phyloP scores from a whole-genome alignment of 768 basidiomycete species.

The Trametes elegans region DNA sequence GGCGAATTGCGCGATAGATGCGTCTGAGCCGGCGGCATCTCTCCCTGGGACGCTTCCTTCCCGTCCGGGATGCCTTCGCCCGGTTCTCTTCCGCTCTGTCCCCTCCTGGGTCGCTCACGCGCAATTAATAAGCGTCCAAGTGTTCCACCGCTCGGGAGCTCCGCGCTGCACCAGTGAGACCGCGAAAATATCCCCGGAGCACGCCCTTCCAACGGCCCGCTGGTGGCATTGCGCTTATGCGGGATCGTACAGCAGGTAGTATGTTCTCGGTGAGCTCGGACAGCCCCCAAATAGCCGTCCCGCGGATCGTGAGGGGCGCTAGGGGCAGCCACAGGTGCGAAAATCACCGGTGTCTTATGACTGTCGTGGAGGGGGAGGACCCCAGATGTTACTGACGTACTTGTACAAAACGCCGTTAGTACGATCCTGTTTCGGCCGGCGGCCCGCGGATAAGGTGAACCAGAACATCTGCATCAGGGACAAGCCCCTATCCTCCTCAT shows the following conservation, averaged over 20 bases:
- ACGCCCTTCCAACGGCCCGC: too few species aligned
- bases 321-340: background rate
- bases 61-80: conserved; percentile 4
- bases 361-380: too few species aligned
- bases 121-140: background rate
- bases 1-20: conserved; percentile 2
- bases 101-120: background rate
- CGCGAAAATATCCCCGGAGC: background rate
- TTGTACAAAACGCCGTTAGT: background rate
- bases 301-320: background rate
- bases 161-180: too few species aligned
- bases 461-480: too few species aligned
- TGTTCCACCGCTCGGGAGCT: too few species aligned
- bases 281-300: background rate
- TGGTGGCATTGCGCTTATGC: too few species aligned
- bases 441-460: too few species aligned
- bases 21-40: conserved; percentile 13
- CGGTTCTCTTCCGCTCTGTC: conserved; percentile 4
- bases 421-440: too few species aligned
- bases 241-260: background rate
- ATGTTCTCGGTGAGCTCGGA: background rate
- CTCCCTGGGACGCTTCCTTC: background rate
- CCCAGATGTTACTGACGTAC: background rate
- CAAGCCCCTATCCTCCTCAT: too few species aligned
- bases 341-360: background rate